These are phyloP conservation scores for Uromyces viciae-fabae DNA, from an alignment of 1,284 basidiomycete species.

Conservation along the genomic window DNA sequence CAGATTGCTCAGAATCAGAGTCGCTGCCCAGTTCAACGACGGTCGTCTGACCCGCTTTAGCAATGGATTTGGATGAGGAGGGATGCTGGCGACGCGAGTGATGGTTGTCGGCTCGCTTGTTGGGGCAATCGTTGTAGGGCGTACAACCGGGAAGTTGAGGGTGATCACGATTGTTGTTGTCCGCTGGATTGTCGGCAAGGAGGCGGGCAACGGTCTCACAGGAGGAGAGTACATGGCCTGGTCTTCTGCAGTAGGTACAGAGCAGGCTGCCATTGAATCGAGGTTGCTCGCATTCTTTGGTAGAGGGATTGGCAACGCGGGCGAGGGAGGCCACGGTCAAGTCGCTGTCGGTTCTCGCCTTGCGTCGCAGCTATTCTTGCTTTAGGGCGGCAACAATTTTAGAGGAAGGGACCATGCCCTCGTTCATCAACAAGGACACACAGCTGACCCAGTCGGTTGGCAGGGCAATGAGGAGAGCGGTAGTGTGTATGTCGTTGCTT, in stretches of 20 bases:
- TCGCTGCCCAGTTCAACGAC: background rate
- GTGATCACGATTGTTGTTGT: too few relatives aligned
- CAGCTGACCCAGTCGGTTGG: background rate
- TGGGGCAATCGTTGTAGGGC: too few relatives aligned
- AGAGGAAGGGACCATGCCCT: background rate
- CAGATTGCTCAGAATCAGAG: background rate
- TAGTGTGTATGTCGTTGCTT: background rate
- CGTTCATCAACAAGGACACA: slow-evolving; percentile 4
- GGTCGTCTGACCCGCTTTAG: background rate
- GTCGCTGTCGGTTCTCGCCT: background rate
- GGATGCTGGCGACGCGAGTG: background rate
- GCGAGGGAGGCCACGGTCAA: background rate
- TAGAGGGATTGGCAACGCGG: background rate
- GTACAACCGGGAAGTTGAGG: too few relatives aligned
- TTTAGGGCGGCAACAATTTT: background rate
- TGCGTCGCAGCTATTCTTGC: background rate
- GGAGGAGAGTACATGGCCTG: background rate
- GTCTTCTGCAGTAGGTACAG: background rate
- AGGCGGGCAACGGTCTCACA: background rate
- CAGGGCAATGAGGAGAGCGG: background rate
- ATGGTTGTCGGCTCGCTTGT: too few relatives aligned
- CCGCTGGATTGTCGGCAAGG: too few relatives aligned
- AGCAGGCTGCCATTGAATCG: background rate
- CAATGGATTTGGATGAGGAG: background rate
- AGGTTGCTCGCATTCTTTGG: background rate